Conservation (phyloP, 2,329 filamentous ascomycete genomes). For the Fusarium phyllophilum region DNA sequence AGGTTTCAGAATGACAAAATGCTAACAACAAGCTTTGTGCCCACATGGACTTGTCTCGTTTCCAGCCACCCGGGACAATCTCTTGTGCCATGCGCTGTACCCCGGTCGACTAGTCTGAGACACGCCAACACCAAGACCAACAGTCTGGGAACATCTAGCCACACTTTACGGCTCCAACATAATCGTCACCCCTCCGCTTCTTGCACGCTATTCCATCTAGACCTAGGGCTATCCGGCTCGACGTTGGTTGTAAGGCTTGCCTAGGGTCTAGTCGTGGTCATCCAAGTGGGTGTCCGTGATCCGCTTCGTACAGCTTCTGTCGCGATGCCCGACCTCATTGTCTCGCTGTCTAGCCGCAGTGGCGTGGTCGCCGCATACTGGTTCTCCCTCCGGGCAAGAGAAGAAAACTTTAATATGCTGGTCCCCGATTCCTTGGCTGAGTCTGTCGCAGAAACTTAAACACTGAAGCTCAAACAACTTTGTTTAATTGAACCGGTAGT, state of each 20-base stretch:
- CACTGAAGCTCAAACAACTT: constrained; percentile 10
- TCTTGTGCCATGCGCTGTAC: not conserved
- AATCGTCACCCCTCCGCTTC: constrained; percentile 29
- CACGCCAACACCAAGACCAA: not conserved
- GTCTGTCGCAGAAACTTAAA: constrained; percentile 14
- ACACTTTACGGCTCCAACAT: not conserved
- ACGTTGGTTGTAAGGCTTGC: constrained; percentile 11
- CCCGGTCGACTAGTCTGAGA: constrained; percentile 1
- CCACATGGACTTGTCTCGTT: constrained; percentile 8
- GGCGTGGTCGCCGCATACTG: constrained; percentile 20
- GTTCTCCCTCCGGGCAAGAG: constrained; percentile 11
- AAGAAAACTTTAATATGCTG: constrained; percentile 26
- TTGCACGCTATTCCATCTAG: constrained; percentile 1
- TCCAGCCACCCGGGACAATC: constrained; percentile 23
- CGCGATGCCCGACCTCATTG: constrained; percentile 29
- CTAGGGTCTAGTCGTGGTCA: constrained; percentile 11
- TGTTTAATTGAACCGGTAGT: constrained; percentile 22
- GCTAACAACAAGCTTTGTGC: not conserved
- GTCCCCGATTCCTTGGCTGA: not conserved
- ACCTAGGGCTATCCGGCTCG: constrained; percentile 3
- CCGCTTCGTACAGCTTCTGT: constrained; percentile 19
- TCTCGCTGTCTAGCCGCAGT: constrained; percentile 15
- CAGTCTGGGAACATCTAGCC: not conserved
- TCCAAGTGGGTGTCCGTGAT: constrained; percentile 9
- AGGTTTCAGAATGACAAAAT: not conserved